A percentile compares a stretch with the other conserved stretches of the same genome.
Conservation (phyloP, 2,329 filamentous ascomycete genomes). For the Parafenestella ontariensis region DNA sequence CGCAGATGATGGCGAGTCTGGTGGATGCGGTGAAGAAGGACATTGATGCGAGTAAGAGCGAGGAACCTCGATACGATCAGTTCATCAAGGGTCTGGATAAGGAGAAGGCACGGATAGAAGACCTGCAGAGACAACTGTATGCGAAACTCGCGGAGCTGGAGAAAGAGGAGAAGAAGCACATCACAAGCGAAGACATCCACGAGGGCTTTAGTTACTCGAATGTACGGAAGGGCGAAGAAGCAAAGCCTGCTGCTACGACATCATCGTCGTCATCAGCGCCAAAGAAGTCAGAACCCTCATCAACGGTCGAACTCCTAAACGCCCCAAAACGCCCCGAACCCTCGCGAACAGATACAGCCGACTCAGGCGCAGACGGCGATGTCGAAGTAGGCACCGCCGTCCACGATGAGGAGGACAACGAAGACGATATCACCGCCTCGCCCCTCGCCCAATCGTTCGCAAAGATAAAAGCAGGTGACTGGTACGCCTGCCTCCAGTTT, state of each 20-base stretch:
- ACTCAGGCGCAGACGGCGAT: conserved; percentile 68
- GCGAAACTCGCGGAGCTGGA: conserved; percentile 81
- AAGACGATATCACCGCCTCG: conserved; percentile 78
- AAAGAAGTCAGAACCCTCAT: conserved; percentile 24
- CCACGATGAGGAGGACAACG: conserved; percentile 47
- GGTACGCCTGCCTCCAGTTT: conserved; percentile 75
- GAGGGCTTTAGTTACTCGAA: conserved; percentile 90
- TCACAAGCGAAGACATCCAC: conserved; percentile 89
- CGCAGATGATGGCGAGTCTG: conserved; percentile 97
- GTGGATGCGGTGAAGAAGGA: conserved; percentile 91
- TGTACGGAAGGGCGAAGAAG: conserved; percentile 58
- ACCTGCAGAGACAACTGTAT: conserved; percentile 76
- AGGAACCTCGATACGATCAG: conserved; percentile 69
- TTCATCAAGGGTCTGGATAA: conserved; percentile 80
- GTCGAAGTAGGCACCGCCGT: conserved; percentile 62
- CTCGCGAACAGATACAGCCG: conserved; percentile 50
- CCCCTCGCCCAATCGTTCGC: conserved; percentile 81
- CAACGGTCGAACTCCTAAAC: conserved; percentile 76
- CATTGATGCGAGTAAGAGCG: conserved; percentile 74
- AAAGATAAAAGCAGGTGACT: conserved; percentile 77
- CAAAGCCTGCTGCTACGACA: conserved; percentile 27
- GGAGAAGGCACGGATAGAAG: conserved; percentile 79
- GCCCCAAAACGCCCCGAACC: conserved; percentile 57
- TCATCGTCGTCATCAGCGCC: conserved; percentile 29
- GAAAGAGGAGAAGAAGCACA: conserved; percentile 84